Evolutionary conservation across 2,329 filamentous ascomycete species (phyloP).

Genomic region (Acrocalymma vagum): DNA sequence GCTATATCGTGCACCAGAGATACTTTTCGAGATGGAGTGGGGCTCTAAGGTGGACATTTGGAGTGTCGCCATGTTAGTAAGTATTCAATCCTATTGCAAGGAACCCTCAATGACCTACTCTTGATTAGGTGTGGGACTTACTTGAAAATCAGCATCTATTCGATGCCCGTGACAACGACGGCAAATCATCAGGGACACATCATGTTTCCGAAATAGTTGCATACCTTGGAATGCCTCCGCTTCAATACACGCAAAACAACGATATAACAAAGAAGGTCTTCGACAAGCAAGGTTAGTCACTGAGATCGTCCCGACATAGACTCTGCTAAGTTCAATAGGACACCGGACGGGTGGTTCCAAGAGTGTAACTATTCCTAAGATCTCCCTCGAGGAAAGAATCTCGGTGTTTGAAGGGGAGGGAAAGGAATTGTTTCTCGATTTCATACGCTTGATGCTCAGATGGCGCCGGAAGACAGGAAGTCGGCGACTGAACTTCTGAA

Average conservation of each 20-base stretch:
- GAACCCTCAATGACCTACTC: conserved; percentile 18
- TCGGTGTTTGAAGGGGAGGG: conserved; percentile 30
- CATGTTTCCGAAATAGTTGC: conserved; percentile 45
- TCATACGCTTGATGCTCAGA: conserved; percentile 45
- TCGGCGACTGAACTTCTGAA: conserved; percentile 29
- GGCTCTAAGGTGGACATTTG: conserved; percentile 50
- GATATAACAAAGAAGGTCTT: conserved; percentile 30
- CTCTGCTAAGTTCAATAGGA: conserved; percentile 23
- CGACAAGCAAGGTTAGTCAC: conserved; percentile 31
- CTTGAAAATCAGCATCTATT: conserved; percentile 48
- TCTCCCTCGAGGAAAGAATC: conserved; percentile 24
- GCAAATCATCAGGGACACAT: conserved; percentile 29
- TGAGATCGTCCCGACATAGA: conserved; percentile 17
- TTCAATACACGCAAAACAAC: conserved; percentile 30
- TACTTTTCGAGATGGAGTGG: conserved; percentile 49
- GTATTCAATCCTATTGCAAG: conserved; percentile 22
- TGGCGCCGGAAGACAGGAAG: conserved; percentile 46
- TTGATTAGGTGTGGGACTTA: conserved; percentile 46
- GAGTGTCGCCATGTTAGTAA: conserved; percentile 48
- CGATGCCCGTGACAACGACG: conserved; percentile 29
- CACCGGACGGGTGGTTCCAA: conserved; percentile 25
- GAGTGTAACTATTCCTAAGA: conserved; percentile 19
- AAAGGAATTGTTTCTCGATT: conserved; percentile 41
- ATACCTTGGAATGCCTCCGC: conserved; percentile 32
- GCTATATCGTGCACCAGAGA: conserved; percentile 51